Percentiles rank a stretch among this genome's conserved stretches.
Conservation (phyloP, 163 green algal species). For the Chlorella variabilis region DNA sequence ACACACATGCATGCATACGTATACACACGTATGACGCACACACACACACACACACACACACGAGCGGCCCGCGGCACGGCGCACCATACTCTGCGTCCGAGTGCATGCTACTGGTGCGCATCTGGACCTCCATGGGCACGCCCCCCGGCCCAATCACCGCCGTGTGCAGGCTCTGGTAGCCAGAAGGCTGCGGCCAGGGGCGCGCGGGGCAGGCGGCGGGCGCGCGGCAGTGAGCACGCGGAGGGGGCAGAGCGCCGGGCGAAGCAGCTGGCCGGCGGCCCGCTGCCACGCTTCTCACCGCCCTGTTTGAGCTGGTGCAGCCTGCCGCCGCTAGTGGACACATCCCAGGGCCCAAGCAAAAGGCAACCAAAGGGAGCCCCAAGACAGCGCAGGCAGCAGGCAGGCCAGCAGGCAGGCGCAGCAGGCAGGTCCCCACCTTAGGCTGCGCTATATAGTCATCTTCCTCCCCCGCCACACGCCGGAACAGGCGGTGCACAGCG, state of each 20-base stretch:
- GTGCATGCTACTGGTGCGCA: slow-evolving; percentile 85
- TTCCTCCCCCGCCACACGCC: slow-evolving; percentile 64
- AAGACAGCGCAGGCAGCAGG: no score
- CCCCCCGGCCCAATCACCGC: slow-evolving; percentile 63
- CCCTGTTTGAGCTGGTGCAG: no score
- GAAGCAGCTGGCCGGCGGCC: no score
- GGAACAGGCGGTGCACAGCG: slow-evolving; percentile 84
- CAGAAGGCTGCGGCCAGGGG: slow-evolving; percentile 47
- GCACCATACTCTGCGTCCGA: slow-evolving; percentile 79
- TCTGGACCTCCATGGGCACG: slow-evolving; percentile 77
- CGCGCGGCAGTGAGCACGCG: no score
- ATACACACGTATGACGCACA: no score
- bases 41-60: no score
- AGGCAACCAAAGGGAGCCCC: no score
- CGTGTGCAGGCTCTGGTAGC: slow-evolving; percentile 90
- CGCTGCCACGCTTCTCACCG: no score
- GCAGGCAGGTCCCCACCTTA: slow-evolving; percentile 53
- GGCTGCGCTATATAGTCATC: slow-evolving; percentile 93
- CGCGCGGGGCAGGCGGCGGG: not conserved
- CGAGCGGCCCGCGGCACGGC: no score
- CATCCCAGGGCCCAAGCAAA: no score
- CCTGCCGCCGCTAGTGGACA: no score
- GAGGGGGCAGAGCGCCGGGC: not conserved
- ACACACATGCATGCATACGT: not conserved
- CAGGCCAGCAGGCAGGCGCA: not conserved